A percentile compares a stretch with the other conserved stretches of the same genome.
Conservation (phyloP, 78 protist genomes). For the Dictyostelium brefeldianum region DNA sequence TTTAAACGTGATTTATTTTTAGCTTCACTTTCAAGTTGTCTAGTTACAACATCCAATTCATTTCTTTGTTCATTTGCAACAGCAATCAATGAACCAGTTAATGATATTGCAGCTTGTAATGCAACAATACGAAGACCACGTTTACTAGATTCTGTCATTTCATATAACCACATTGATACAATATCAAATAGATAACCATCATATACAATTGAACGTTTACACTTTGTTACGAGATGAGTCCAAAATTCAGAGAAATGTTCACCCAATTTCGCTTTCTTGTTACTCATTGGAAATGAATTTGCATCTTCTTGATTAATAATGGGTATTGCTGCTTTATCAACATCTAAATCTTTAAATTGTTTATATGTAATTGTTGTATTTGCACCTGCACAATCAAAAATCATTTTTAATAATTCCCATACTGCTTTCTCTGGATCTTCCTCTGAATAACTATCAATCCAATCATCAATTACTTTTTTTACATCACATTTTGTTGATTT, state of each 20-base stretch:
- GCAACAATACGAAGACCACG: constrained; percentile 40
- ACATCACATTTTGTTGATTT: constrained; percentile 25
- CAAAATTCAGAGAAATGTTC: constrained; percentile 25
- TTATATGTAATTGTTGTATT: constrained; percentile 4
- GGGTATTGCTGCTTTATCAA: constrained; percentile 4
- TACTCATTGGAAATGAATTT: constrained; percentile 4
- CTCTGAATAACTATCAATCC: constrained; percentile 28
- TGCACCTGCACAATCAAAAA: constrained; percentile 52
- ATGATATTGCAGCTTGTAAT: not conserved
- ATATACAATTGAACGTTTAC: constrained; percentile 42
- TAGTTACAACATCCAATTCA: not conserved
- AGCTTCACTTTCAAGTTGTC: constrained; percentile 31
- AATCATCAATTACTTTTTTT: constrained; percentile 18
- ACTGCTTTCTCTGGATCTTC: constrained; percentile 45
- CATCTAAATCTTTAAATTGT: not conserved
- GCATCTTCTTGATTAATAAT: constrained; percentile 8
- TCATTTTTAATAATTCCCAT: constrained; percentile 9
- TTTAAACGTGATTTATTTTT: constrained; percentile 11
- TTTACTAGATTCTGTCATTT: not conserved
- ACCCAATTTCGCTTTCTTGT: not conserved
- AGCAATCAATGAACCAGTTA: not conserved
- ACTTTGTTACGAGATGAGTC: not conserved
- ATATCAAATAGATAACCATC: constrained; percentile 44
- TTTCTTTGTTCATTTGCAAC: not conserved
- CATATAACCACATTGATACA: constrained; percentile 17